Conservation (phyloP, 75 land plant genomes). For the Cryptomeria japonica region DNA sequence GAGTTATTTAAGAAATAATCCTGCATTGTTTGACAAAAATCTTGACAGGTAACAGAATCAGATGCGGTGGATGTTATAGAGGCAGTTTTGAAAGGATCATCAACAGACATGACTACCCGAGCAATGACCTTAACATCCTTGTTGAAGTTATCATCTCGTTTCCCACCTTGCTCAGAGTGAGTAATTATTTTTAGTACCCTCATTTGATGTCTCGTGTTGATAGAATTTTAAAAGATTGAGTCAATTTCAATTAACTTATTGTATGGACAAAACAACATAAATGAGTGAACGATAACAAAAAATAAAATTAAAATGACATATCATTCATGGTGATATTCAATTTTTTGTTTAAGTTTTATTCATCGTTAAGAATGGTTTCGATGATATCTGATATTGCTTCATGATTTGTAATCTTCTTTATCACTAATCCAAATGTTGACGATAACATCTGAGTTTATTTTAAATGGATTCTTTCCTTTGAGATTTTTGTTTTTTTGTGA, state of each 20-base stretch:
- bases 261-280: neutral
- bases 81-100: constrained; percentile 54
- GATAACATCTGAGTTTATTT: neutral
- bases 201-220: neutral
- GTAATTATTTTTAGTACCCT: constrained; percentile 11
- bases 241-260: neutral
- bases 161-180: constrained; percentile 85
- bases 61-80: constrained; percentile 93
- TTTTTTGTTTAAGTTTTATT: neutral
- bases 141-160: constrained; percentile 93
- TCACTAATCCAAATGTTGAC: neutral
- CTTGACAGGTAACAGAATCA: constrained; percentile 86
- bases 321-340: neutral
- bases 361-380: neutral
- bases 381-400: neutral
- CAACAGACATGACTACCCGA: constrained; percentile 58
- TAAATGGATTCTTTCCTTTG: neutral
- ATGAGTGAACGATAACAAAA: neutral
- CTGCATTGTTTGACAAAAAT: neutral
- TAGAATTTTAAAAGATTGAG: neutral
- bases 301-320: neutral
- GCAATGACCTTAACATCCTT: constrained; percentile 87
- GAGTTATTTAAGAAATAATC: neutral
- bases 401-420: neutral
- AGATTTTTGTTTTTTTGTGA: neutral